Evolutionary conservation across 768 basidiomycete species (phyloP).

Genomic region (Tulasnella sp.): DNA sequence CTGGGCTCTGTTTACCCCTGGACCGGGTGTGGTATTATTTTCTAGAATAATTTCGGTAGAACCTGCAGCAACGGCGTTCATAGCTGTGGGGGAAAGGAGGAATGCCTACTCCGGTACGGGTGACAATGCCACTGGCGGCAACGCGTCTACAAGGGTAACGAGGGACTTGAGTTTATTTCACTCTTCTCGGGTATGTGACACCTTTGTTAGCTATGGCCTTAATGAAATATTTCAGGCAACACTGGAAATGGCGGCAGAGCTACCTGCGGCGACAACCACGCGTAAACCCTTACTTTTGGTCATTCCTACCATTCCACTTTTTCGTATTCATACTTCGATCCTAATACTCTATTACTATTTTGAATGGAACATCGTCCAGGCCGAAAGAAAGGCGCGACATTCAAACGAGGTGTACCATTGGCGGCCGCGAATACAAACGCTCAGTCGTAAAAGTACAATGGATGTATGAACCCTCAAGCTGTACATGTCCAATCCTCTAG

Average conservation of each 20-base stretch:
- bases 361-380: not conserved
- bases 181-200: slow-evolving; percentile 1
- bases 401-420: too few species aligned
- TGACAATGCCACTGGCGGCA: not conserved
- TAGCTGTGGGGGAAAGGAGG: slow-evolving; percentile 16
- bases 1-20: slow-evolving; percentile 15
- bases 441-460: too few species aligned
- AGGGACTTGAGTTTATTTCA: not conserved
- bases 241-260: not conserved
- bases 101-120: slow-evolving; percentile 18
- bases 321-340: too few species aligned
- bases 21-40: slow-evolving; percentile 19
- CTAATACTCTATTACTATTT: too few species aligned
- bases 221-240: not conserved
- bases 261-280: not conserved
- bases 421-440: too few species aligned
- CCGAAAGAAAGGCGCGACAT: too few species aligned
- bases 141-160: not conserved
- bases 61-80: not conserved
- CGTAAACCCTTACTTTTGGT: too few species aligned
- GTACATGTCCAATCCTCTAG: not conserved
- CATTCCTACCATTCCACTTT: not conserved
- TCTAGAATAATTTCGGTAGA: too few species aligned
- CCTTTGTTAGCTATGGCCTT: not conserved
- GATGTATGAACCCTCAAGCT: not conserved